These are phyloP conservation scores for Eimeria sp. DNA, from an alignment of 169 alveolate species.

Conservation along the genomic window DNA sequence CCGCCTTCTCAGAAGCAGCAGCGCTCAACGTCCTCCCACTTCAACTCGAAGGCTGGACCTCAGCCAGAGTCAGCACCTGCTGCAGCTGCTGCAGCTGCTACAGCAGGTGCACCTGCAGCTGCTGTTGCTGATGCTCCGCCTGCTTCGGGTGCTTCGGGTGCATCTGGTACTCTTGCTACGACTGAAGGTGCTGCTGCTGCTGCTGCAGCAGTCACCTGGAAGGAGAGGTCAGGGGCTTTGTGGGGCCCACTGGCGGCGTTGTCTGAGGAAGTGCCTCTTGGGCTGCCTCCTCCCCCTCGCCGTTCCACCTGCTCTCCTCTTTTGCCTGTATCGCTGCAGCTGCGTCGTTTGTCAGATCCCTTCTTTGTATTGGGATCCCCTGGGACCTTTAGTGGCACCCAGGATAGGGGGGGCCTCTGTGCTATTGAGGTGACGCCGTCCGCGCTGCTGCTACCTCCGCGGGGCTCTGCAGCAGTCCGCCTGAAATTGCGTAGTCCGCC, in stretches of 20 bases:
- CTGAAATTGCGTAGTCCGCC: neutral
- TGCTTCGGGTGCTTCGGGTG: neutral
- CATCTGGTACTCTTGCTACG: neutral
- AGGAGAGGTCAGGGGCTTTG: no score
- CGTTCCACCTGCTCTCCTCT: no score
- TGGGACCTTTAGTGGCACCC: no score
- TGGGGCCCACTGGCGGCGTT: no score
- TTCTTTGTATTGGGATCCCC: no score
- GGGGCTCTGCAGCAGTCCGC: neutral
- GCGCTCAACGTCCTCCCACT: neutral
- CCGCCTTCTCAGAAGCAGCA: neutral
- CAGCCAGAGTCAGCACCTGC: neutral
- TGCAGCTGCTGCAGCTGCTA: neutral
- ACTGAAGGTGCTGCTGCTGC: no score
- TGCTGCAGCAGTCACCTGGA: no score
- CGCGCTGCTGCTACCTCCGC: constrained; percentile 37
- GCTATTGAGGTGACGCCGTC: constrained; percentile 22
- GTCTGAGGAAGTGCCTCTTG: no score
- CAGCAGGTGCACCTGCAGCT: neutral
- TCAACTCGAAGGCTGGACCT: neutral
- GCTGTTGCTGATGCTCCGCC: neutral
- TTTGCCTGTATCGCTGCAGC: no score
- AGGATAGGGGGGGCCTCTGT: neutral
- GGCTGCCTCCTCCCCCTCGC: no score
- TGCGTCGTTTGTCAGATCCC: no score